Evolutionary conservation across 257 asterid species (phyloP), one percentile per base, ranked within the genome.

Genomic region (Forsythia suspensa): DNA sequence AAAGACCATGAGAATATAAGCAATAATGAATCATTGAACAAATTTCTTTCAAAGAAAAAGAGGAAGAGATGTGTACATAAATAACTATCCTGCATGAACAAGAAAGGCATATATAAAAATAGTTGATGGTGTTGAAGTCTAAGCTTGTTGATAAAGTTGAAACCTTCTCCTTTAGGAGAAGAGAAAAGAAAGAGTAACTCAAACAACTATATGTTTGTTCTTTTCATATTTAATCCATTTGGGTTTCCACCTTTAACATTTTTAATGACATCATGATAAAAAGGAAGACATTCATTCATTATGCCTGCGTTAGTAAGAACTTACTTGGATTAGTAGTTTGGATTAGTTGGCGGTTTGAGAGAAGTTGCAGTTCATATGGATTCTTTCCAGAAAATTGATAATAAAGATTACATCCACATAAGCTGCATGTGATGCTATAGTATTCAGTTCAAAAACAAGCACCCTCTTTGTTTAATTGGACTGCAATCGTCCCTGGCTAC

Each of bases 341-440:
- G 61, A 79, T 29, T n/a, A n/a, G 4, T 86, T 20, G 39, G 96
- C 92, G 4, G 93, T 92, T 81, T 90, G 88, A 81, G 70, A 13
- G 92, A 93, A 93, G 84, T 90, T 89, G 80, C 98, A 91, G 83
- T 82, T 85, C 95, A n/a, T 96, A 86, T 3, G 88, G 82, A 84
- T 87, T 91, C 94, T 91, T 91, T 93, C 94, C 91, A 87, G 90
- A 79, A 80, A 91, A 83, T 91, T 91, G 99, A 86, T 89, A 93
- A 59, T 89, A 84, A 48, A 90, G 87, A 89, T 92, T 93, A 92
- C 89, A n/a, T n/a, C 89, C 74, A 92, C 97, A 76, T 88, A 95
- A 84, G 96, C 89, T 57, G 98, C 96, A 63, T 90, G 97, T 0
- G 94, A 87, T 69, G 38, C 74, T 63, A 88, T 84, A 39, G 87